Evolutionary conservation across 176 grass and related monocot genomes (phyloP).

Genomic region (Eragrostis nindensis): DNA sequence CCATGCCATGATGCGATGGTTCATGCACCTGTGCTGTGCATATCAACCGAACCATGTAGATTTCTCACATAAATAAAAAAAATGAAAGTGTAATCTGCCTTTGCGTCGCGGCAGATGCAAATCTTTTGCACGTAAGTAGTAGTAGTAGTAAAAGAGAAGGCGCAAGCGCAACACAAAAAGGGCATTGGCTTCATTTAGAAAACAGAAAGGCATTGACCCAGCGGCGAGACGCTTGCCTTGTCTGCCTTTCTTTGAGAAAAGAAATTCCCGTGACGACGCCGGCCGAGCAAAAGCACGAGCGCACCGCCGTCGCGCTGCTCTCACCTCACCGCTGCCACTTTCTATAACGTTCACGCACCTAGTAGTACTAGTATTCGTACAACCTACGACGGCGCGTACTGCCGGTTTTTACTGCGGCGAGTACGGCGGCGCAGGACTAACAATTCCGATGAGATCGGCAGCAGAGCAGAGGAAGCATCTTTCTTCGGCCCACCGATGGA

Average conservation of each 20-base stretch:
- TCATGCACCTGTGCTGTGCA: neutral
- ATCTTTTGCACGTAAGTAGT: too few relatives aligned
- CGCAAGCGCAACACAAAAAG: neutral
- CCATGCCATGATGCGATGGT: neutral
- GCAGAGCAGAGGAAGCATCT: neutral
- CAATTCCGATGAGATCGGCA: neutral
- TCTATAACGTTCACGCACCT: neutral
- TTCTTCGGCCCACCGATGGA: constrained; percentile 2
- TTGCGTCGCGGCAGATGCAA: neutral
- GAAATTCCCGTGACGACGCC: too few relatives aligned
- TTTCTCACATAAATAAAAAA: neutral
- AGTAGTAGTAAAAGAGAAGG: neutral
- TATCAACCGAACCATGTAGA: too few relatives aligned
- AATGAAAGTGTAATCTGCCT: neutral
- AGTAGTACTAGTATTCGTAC: neutral
- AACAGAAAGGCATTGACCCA: neutral
- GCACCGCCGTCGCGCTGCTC: neutral
- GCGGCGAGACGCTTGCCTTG: too few relatives aligned
- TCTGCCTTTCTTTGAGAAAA: too few relatives aligned
- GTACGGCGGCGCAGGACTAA: neutral
- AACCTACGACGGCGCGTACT: neutral
- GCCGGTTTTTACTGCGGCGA: neutral
- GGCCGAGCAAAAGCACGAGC: neutral
- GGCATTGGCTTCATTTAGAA: neutral
- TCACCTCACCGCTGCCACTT: neutral